These are phyloP conservation scores for Citrus sp. DNA, from an alignment of 345 rosid genomes.

Conservation along the genomic window DNA sequence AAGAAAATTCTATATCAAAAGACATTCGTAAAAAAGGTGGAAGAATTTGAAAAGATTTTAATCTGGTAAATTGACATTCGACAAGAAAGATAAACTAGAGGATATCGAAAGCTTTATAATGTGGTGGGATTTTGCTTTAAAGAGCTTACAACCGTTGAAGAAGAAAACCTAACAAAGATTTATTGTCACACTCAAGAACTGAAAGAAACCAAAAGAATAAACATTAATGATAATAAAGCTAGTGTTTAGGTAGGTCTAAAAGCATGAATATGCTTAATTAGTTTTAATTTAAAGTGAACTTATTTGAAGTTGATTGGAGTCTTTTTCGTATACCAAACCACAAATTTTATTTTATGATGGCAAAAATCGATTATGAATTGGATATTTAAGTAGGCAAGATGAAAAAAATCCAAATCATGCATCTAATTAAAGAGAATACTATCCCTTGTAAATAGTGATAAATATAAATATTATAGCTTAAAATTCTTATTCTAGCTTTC, in stretches of 20 bases:
- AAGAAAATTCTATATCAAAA: background rate
- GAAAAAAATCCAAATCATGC: background rate
- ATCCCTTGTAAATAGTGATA: too few relatives aligned
- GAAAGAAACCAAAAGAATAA: background rate
- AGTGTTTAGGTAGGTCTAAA: background rate
- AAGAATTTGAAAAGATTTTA: background rate
- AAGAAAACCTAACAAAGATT: background rate
- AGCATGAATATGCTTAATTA: background rate
- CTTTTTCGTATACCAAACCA: background rate
- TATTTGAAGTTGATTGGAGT: background rate
- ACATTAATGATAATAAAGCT: background rate
- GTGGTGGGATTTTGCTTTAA: background rate
- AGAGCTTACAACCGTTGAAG: background rate
- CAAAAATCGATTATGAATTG: too few relatives aligned
- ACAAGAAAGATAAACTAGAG: background rate
- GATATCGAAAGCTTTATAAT: background rate
- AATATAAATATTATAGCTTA: too few relatives aligned
- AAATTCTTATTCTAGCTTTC: too few relatives aligned
- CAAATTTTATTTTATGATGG: too few relatives aligned
- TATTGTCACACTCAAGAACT: slow-evolving; percentile 8
- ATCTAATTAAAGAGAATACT: background rate
- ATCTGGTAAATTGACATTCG: background rate
- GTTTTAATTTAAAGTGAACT: background rate
- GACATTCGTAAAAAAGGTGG: background rate
- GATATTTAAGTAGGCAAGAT: background rate